Evolutionary conservation across 192 early-diverging fungal genomes (phyloP), one percentile per base, ranked within the genome.

Genomic region (Podila epicladia): DNA sequence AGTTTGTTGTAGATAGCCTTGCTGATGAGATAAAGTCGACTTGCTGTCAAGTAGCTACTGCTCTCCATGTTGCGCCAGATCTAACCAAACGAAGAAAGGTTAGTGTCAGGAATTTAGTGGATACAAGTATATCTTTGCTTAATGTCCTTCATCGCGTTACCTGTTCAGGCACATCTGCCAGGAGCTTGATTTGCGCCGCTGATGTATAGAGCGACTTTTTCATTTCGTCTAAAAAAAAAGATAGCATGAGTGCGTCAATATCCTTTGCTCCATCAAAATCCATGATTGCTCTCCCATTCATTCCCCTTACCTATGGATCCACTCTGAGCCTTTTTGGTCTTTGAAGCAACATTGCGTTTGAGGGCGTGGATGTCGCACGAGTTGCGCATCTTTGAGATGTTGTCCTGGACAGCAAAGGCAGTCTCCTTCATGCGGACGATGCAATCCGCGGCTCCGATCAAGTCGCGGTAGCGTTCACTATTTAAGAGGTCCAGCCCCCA

Each of bases 161-260:
- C 87, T 95, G 94, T 67, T 96, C 94, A 13, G 95, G 95, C 20
- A 94, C 95, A 79, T 95, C 92, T 8, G 94, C 94, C 33, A 96
- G 65, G 9, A 96, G 78, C 65, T 95, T 95, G 58, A 96, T 93
- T 68, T 95, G 89, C 3, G 94, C 92, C 20, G 94, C 94, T 32
- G 91, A 86, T 0, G 88, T 78, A 65, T 94, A 95, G 9, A 94
- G 33, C 9, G 83, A 69, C 57, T 74, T 67, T 67, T 90, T 88
- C 69, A 83, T 86, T 17, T 87, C 85, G 78, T 92, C 91, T 89
- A 82, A 48, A 24, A 37, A 41, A 19, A 60, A 64, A 4, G n/a
- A 20, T 57, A 37, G 55, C 5, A 62, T 24, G 7, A 74, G n/a
- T 45, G 60, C 12, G 24, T 6, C 3, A 19, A 37, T 26, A 50